Conservation (phyloP, 129 eudicot genomes). For the Flaveria bidentis region DNA sequence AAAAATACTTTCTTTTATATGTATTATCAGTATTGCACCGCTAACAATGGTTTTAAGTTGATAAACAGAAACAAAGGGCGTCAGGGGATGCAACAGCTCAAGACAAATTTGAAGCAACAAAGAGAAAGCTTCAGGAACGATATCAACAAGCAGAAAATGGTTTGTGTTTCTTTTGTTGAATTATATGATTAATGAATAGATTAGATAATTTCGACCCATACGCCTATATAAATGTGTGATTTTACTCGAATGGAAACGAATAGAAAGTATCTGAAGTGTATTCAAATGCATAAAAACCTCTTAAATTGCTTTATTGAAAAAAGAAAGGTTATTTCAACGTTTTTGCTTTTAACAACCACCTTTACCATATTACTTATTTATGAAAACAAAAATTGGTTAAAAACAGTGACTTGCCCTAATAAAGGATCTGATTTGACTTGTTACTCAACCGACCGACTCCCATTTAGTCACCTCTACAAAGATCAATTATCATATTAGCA, state of each 20-base stretch:
- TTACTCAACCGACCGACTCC: neutral
- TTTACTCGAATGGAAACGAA: neutral
- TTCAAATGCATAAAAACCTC: slow-evolving; percentile 1
- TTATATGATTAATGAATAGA: too few relatives aligned
- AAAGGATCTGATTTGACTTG: neutral
- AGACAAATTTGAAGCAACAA: slow-evolving; percentile 68
- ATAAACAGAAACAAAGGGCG: slow-evolving; percentile 45
- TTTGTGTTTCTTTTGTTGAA: slow-evolving; percentile 36
- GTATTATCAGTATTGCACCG: neutral
- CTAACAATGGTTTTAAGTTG: slow-evolving; percentile 20
- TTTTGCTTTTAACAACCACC: neutral
- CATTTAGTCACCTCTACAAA: neutral
- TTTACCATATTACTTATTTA: neutral
- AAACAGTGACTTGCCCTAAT: neutral
- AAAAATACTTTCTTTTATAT: neutral
- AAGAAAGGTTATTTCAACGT: neutral
- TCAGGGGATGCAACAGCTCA: slow-evolving; percentile 40
- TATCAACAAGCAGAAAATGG: slow-evolving; percentile 95
- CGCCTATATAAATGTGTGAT: neutral
- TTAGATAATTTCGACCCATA: neutral
- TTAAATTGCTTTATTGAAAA: neutral
- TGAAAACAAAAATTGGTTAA: too few relatives aligned
- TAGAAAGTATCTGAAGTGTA: neutral
- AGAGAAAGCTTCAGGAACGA: slow-evolving; percentile 95
- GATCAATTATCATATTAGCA: neutral